Conservation (phyloP, 2,329 filamentous ascomycete species). For the Atkinsonella hypoxylon region DNA sequence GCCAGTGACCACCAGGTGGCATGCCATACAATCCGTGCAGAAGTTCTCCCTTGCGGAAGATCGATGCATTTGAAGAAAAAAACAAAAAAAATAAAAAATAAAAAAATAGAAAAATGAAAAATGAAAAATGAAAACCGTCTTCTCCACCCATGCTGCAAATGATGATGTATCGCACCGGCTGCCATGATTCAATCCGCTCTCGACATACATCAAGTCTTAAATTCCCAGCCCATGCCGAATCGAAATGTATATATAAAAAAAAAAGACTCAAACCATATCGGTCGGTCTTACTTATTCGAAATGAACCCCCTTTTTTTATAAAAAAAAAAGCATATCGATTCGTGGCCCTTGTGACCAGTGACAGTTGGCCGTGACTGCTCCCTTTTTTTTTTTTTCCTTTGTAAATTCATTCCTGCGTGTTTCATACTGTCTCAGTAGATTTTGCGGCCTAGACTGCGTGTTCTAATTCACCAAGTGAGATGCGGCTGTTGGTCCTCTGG, state of each 20-base stretch:
- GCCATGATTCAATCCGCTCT: conserved; percentile 1
- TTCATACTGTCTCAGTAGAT: background rate
- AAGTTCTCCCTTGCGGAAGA: background rate
- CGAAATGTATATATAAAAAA: background rate
- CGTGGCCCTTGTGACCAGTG: background rate
- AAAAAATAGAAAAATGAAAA: conserved; percentile 1
- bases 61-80: too few relatives aligned
- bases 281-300: background rate
- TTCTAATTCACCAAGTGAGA: background rate
- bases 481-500: background rate
- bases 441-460: background rate
- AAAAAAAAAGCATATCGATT: background rate
- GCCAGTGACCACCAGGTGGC: too few relatives aligned
- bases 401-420: background rate
- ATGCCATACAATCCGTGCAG: too few relatives aligned
- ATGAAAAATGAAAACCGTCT: background rate
- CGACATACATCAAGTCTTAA: background rate
- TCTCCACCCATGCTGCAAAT: conserved; percentile 4
- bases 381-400: background rate
- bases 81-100: too few relatives aligned
- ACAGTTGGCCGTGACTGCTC: background rate
- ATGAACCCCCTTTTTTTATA: background rate
- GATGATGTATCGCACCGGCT: conserved; percentile 2
- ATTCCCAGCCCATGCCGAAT: background rate
- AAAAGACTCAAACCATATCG: background rate